Evolutionary conservation across 768 basidiomycete genomes (phyloP), one percentile per base, ranked within the genome.

Genomic region (Leucosporidium scottii): DNA sequence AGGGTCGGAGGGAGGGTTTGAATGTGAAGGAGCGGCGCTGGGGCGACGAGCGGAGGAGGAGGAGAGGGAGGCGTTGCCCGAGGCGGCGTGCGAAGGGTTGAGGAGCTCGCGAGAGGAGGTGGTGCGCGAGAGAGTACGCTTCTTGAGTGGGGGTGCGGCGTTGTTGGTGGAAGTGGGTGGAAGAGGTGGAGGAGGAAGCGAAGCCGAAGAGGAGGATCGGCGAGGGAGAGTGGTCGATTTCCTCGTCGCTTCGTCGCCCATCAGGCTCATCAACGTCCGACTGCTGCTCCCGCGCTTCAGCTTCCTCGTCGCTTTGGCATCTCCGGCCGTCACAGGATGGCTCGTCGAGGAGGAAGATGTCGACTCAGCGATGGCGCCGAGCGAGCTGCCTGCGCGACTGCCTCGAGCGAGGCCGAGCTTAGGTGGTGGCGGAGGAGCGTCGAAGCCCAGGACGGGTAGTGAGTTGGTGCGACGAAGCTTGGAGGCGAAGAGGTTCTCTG

Each of bases 401-500:
- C 39, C 39, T 44, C 39, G 39, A 15, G 39, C 39, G 10, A 44
- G 39, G 39, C 39, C 13, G 2, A 15, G 39, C 13, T 15, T 44
- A 15, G 39, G 39, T 44, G 39, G 39, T 15, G 39, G 8, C 15
- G 39, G 13, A 9, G 51, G 51, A 5, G 23, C 51, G 21, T 15
- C 39, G 30, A 71, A 68, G 8, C 66, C 60, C n/a, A 63, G 50
- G 5, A 63, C 64, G 36, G 70, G 70, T 21, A 71, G 63, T n/a
- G 70, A 71, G 30, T 64, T 61, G 1, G 70, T 71, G 27, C 67
- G 68, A 31, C 70, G 70, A 0, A 71, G 53, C 34, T 64, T 65
- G 27, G 61, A 62, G n/a, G 70, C 61, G 49, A 71, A 71, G 54
- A 71, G 64, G n/a, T 36, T 65, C 27, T 71, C 70, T 71, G 53